These are phyloP conservation scores for Candida oleophila DNA, from an alignment of 805 yeast species.

Conservation along the genomic window DNA sequence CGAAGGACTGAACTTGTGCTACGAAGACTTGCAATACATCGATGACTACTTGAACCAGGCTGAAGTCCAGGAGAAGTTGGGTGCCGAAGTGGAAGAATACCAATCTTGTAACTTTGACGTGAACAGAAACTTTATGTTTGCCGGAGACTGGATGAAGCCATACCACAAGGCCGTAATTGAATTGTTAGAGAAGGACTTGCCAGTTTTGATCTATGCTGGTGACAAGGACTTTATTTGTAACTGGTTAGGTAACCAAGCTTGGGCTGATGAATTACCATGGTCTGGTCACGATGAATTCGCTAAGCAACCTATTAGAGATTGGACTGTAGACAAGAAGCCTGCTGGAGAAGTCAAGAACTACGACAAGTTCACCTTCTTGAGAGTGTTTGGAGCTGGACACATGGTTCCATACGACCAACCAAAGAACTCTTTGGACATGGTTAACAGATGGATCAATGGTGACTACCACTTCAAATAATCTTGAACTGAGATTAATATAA, in stretches of 20 bases:
- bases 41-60: constrained; percentile 76
- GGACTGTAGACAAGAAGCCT: constrained; percentile 36
- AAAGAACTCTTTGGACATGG: constrained; percentile 70
- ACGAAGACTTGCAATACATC: constrained; percentile 72
- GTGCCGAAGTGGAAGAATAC: constrained; percentile 83
- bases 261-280: constrained; percentile 75
- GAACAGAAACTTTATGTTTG: constrained; percentile 73
- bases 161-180: constrained; percentile 58
- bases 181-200: constrained; percentile 65
- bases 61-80: constrained; percentile 76
- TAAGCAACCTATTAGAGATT: constrained; percentile 38
- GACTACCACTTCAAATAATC: constrained; percentile 38
- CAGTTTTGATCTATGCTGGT: constrained; percentile 90
- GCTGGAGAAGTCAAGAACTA: constrained; percentile 77
- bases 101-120: constrained; percentile 77
- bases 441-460: constrained; percentile 81
- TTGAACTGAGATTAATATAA: neutral
- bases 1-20: constrained; percentile 69
- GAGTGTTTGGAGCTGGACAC: constrained; percentile 90
- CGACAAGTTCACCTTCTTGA: constrained; percentile 73
- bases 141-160: constrained; percentile 93
- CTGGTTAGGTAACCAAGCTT: constrained; percentile 87
- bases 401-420: constrained; percentile 96
- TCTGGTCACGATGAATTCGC: constrained; percentile 50
- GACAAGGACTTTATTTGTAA: constrained; percentile 91